Evolutionary conservation across 169 alveolate genomes (phyloP).

Genomic region (Plasmodium billcollinsi): DNA sequence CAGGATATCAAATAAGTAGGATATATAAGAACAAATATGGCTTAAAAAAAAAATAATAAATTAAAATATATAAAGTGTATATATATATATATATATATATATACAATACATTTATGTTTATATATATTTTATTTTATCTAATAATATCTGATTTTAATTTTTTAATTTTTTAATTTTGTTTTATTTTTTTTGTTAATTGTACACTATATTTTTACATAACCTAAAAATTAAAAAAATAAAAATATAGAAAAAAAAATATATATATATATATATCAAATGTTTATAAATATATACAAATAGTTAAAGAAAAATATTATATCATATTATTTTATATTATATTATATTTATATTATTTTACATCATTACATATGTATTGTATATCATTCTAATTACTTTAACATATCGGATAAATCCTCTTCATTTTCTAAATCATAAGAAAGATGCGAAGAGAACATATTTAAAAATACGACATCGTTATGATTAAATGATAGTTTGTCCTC

Average conservation of each 20-base stretch:
- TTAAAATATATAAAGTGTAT: background rate
- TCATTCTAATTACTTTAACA: constrained; percentile 17
- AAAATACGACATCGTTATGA: constrained; percentile 36
- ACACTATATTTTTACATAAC: constrained; percentile 59
- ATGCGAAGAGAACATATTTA: constrained; percentile 37
- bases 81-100: background rate
- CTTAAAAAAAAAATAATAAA: constrained; percentile 2
- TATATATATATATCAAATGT: background rate
- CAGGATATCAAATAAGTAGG: background rate
- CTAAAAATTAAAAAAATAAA: constrained; percentile 19
- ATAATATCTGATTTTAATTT: no score
- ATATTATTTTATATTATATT: no score
- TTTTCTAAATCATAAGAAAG: constrained; percentile 44
- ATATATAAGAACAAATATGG: background rate
- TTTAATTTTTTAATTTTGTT: background rate
- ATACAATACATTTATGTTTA: no score
- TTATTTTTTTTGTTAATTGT: constrained; percentile 16
- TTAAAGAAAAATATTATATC: background rate
- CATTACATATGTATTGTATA: background rate
- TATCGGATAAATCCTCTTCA: background rate
- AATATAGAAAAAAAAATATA: background rate
- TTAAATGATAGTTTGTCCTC: constrained; percentile 18
- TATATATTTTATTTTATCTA: no score
- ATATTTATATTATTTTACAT: background rate
- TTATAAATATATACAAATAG: no score